Base-by-base conservation (phyloP, 306 rosid species). In the Castanopsis chinensis region DNA sequence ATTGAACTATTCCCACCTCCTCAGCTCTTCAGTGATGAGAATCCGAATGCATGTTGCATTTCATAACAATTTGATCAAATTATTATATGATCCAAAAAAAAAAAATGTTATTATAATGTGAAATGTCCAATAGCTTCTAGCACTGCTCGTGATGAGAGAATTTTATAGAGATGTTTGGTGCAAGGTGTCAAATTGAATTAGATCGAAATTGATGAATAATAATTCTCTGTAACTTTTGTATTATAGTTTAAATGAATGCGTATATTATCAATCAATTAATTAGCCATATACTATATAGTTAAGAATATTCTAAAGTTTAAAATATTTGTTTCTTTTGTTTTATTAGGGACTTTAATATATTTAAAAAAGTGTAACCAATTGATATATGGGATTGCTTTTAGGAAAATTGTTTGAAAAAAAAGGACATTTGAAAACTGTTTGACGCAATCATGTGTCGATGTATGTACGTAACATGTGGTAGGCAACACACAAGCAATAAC, bases 21-120 rank as follows among this genome's bases (percentile, higher is more conserved):
- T 76, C 99, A 92, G 89, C 88, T 94, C 15, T 92, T 94, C 80
- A 94, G 97, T 72, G 97, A 94, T 84, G 98, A 94, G 88, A 94
- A 94, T 76, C 97, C 98, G 17, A 94, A 92, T 83, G 98, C 98
- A 35, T 94, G 97, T 63, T 86, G 88, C 90, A 92, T 94, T 83
- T 85, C 93, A 64, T 94, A 65, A 78, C 4, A 17, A 52, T 69
- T 19, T 6, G 71, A 43, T 6, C 21, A 15, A 37, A 56, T 54
- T 12, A 10, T 49, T 49, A 49, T 49, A 3, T 10, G 17, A 1
- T 49, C 0, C 10, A 12, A 49, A 49, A 43, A 49, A 43, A 33
- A 33, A 35, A 8, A 41, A 41, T 15, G 43, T 13, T 14, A 28
- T 5, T 27, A 3, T 32, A 65, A 33, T 65, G 71, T 65, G 10